Evolutionary conservation across 176 grass and related monocot genomes (phyloP), one percentile per base, ranked within the genome.

Genomic region (Phoenix roebelenii): DNA sequence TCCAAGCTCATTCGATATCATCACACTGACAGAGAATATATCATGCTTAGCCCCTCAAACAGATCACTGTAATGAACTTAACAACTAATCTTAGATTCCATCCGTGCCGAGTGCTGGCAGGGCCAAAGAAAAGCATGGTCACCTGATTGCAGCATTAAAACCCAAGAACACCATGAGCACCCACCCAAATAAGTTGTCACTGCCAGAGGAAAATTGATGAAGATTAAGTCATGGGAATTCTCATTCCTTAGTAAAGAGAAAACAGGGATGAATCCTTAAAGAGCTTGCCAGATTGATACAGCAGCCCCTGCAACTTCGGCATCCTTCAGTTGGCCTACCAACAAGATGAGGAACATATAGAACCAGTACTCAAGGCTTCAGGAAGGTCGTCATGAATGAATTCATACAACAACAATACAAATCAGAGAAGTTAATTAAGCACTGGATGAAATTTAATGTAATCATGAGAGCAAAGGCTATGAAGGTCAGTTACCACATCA

Each of bases 111-210:
- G 28, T 26, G 3, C 25, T 26, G 0, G 25, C 3, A 4, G 25
- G 4, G 25, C 1, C 4, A 26, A 44, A 24, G 15, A 1, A 1
- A 25, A 4, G 5, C 15, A 15, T 52, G 18, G 2, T 79, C 73
- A 90, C 82, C 87, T 95, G 52, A 95, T 95, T 49, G 86, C 90
- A 19, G 90, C 86, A 50, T 90, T 95, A 70, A 95, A 86, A 10
- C 90, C 90, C 15, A 95, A 77, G 83, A 95, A 95, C 72, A 95
- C 80, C 90, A 90, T 95, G 77, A 87, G 49, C 76, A 87, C 70
- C 90, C 90, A 95, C 39, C 90, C 90, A 52, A 79, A 84, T 49
- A 95, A 57, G 67, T 89, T 89, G 16, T 49, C 78, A 35, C 89
- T 95, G 78, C 50, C 17, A 61, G 6, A 22, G 14, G 15, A 50